phyloP scores from a whole-genome alignment of 169 alveolate species.

The Eimeria praecox region DNA sequence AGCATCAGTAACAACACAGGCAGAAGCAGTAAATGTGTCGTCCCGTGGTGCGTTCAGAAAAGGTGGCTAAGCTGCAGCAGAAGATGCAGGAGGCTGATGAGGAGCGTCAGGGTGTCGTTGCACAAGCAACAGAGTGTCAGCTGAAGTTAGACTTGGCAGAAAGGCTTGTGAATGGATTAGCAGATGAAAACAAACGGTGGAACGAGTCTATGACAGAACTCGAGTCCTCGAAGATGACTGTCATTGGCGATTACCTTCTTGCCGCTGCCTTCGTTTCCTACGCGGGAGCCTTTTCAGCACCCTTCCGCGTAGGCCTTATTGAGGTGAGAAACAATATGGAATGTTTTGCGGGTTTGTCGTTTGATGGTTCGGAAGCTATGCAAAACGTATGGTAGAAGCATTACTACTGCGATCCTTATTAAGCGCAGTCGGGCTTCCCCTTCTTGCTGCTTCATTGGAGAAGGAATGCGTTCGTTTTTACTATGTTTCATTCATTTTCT shows the following conservation, averaged over 20 bases:
- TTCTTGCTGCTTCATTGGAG: too few species aligned
- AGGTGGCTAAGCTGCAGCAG: slow-evolving; percentile 90
- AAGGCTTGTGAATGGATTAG: slow-evolving; percentile 96
- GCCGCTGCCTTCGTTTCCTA: slow-evolving; percentile 98
- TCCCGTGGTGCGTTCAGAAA: slow-evolving; percentile 83
- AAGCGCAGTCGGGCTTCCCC: too few species aligned
- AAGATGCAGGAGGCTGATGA: slow-evolving; percentile 95
- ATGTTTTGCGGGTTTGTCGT: too few species aligned
- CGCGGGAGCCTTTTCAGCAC: slow-evolving; percentile 96
- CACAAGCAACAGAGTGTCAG: slow-evolving; percentile 94
- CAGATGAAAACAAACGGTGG: slow-evolving; percentile 98
- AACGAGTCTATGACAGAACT: slow-evolving; percentile 94
- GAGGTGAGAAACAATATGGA: slow-evolving; percentile 55
- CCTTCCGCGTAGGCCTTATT: slow-evolving; percentile 94
- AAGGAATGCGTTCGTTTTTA: too few species aligned
- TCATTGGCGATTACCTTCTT: slow-evolving; percentile 96
- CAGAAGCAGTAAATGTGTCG: not conserved
- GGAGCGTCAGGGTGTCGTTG: slow-evolving; percentile 92
- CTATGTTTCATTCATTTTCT: too few species aligned
- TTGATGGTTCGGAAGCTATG: too few species aligned
- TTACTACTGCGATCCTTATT: too few species aligned
- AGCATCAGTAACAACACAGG: not conserved
- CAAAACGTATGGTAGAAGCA: too few species aligned
- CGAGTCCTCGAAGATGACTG: slow-evolving; percentile 92
- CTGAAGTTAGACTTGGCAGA: slow-evolving; percentile 96